Base-by-base conservation (phyloP, 345 rosid species). In the Populus euphratica region DNA sequence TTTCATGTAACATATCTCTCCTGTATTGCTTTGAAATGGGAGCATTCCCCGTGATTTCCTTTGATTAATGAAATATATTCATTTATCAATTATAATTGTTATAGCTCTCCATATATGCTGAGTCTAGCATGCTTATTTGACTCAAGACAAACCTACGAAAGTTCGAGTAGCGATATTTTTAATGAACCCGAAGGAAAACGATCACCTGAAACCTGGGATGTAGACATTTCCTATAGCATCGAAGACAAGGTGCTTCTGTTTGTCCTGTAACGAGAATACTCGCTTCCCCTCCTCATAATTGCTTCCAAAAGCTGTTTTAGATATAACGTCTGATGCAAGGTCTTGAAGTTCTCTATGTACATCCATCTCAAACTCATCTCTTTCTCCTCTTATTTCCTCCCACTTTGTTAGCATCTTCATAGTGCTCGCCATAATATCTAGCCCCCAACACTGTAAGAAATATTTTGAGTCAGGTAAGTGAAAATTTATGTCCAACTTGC, bases 221-320 rank as follows among this genome's bases (percentile, higher is more conserved):
- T 90, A 91, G 75, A 94, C 70, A 44, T 86, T 90, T 86, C 88
- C 81, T 2, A 89, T 16, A 78, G 95, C 92, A 6, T 75, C 68
- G 47, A 89, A 81, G 73, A 86, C 83, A 21, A 93, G 91, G 75
- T 79, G 84, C 86, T 78, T 86, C 86, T 90, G 92, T 59, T 87
- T 85, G 81, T 94, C 97, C 71, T 93, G 98, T 39, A 94, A 67
- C 61, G 81, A 54, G 47, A 94, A 94, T 50, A 93, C 87, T 2
- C 74, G 86, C 59, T 89, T 89, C 38, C 99, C 98, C 86, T 91
- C 93, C 73, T 91, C 89, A 47, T 82, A 91, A 67, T 84, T 89
- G 85, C 96, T 93, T n/a, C 97, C 98, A 74, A 93, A 93, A 74
- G 94, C 94, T 29, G 96, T 91, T 81, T 91, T 87, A 50, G 99